Base-by-base conservation (phyloP, 805 yeast species). In the Kazachstania kunashirensis region DNA sequence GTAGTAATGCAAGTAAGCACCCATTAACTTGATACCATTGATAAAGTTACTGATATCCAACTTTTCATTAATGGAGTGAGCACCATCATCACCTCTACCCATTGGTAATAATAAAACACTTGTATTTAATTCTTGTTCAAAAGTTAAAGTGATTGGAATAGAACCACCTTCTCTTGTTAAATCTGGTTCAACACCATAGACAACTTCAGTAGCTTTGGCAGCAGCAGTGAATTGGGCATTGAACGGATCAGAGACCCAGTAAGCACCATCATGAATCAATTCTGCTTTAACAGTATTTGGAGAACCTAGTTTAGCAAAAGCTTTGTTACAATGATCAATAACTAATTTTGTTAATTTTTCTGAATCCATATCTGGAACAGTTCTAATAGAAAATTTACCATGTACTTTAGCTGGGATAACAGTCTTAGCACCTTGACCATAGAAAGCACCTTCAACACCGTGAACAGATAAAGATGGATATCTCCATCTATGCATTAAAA, bases 41-140 rank as follows among this genome's bases (percentile, higher is more conserved):
- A 92, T 77, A 65, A 84, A 92, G 70, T 92, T 92, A 46, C 81
- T 66, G 36, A 86, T 68, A 59, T 94, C 83, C 52, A 92, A 66
- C 68, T 92, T 92, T 67, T 92, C 99, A 59, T 92, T 92, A 53
- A 92, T 86, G 16, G 96, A 85, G 62, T 92, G 99, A 32, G 99
- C 98, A 52, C 98, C 98, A 57, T 92, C 99, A 60, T 92, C 96
- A 49, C 98, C 98, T 66, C 94, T 81, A 47, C 99, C 99, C 82
- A 92, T 83, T 45, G 99, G 98, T 51, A 92, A 74, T 54, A 92
- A 70, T 45, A 92, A 69, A 24, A 88, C 97, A 45, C 79, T 79
- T 17, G 94, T 83, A 51, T 83, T 78, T 54, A 92, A 72, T 57
- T 77, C 78, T 53, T 86, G 71, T 68, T 92, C 96, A 65, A 92